phyloP scores from a whole-genome alignment of 345 rosid genomes.

The Salix arbutifolia region DNA sequence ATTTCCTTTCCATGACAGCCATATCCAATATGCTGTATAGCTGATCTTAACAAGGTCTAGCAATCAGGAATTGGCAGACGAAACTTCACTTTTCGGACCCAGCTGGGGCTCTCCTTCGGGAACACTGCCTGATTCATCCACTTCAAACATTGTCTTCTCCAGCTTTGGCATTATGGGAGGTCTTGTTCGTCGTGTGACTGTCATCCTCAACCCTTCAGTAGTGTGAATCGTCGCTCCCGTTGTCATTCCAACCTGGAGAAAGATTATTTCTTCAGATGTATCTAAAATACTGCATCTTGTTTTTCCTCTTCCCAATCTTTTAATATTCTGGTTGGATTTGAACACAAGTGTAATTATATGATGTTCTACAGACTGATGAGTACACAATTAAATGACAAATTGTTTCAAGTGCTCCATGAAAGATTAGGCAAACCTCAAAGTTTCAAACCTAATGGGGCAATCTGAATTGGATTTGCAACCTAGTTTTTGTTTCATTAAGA shows the following conservation, averaged over 20 bases:
- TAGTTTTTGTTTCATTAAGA: no score
- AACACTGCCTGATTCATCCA: slow-evolving; percentile 15
- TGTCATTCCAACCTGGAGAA: slow-evolving; percentile 72
- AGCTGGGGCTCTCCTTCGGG: slow-evolving; percentile 23
- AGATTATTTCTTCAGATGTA: not conserved
- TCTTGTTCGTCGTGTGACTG: slow-evolving; percentile 49
- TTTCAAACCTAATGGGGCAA: no score
- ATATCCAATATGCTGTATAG: no score
- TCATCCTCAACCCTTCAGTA: slow-evolving; percentile 70
- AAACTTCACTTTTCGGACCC: slow-evolving; percentile 45
- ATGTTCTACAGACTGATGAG: no score
- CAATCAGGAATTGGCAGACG: slow-evolving; percentile 40
- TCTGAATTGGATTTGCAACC: no score
- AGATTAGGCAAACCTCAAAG: no score
- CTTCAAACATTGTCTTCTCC: slow-evolving; percentile 33
- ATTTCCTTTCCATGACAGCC: no score
- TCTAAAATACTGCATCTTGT: not conserved
- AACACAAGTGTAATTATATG: no score
- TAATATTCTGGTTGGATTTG: not conserved
- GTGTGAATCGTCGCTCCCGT: slow-evolving; percentile 98
- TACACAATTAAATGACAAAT: no score
- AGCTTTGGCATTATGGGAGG: slow-evolving; percentile 47
- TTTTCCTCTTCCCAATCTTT: no score
- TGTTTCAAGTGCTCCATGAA: no score
- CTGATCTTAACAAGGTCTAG: no score